Base-by-base conservation (phyloP, 805 yeast species). In the Starmerella potacharoeniae region DNA sequence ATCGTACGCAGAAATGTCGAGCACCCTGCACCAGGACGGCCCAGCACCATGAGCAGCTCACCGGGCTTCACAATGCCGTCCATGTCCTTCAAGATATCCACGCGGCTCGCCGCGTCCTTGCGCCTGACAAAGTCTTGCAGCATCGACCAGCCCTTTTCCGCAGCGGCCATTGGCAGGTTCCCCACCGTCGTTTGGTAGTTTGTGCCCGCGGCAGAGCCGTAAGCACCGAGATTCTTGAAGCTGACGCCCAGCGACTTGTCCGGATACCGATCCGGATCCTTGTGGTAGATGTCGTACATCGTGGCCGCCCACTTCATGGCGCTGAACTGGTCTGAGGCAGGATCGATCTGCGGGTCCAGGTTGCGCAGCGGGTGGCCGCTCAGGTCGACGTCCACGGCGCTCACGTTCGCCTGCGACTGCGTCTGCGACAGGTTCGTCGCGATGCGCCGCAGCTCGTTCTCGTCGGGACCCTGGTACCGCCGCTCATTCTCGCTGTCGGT, bases 1-100 rank as follows among this genome's bases (percentile, higher is more conserved):
- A 84, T 71, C 3, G 84, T 76, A 61, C 81, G 81, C 65, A 84
- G 71, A 48, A 84, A 72, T 3, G 88, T 78, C 4, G 90, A 81
- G 66, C 90, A 84, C 48, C 93, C 93, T 31, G 91, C 83, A 62
- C 91, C 89, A 1, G 91, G 89, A 58, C 84, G 77, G 52, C 86
- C 87, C 37, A 82, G 68, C 6, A 84, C 89, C 49, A 84, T 70
- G 35, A 81, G 75, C 81, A 83, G 77, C 62, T 83, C 88, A 61
- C 89, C 88, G 1, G 84, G 77, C 53, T 73, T 71, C 11, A 80
- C 78, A 28, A 72, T 59, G 37, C 71, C 78, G 63, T 67, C 66
- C 60, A 68, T 60, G 6, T 56, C 55, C 55, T 64, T 57, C 40
- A 64, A 52, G 35, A 64, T 64, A 31, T 64, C 64, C 2, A 61